These are phyloP conservation scores for Epichloe sylvatica DNA, from an alignment of 2,329 filamentous ascomycete genomes.

Conservation along the genomic window DNA sequence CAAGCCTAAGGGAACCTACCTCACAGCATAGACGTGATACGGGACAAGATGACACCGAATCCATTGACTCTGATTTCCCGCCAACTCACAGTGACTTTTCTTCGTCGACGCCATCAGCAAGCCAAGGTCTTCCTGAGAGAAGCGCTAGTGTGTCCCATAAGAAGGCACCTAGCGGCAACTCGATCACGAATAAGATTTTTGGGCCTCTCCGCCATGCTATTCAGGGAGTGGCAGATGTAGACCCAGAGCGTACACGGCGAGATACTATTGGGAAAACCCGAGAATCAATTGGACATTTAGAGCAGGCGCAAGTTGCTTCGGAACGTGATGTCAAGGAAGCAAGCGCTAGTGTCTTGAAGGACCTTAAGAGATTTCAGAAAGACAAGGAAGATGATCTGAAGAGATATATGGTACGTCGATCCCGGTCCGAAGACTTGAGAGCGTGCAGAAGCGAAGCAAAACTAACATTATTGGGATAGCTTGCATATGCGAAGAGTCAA, in stretches of 20 bases:
- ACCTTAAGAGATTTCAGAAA: slow-evolving; percentile 80
- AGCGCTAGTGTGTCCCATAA: slow-evolving; percentile 43
- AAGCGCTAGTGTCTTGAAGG: slow-evolving; percentile 72
- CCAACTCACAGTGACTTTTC: slow-evolving; percentile 63
- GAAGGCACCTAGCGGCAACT: slow-evolving; percentile 74
- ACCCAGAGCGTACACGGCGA: slow-evolving; percentile 80
- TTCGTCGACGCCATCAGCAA: slow-evolving; percentile 54
- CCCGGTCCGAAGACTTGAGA: not conserved
- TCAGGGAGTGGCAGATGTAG: slow-evolving; percentile 89
- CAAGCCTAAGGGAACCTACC: slow-evolving; percentile 38
- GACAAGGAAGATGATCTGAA: slow-evolving; percentile 93
- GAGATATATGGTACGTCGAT: slow-evolving; percentile 74
- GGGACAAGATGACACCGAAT: slow-evolving; percentile 64
- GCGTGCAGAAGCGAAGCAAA: not conserved
- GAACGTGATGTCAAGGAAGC: slow-evolving; percentile 90
- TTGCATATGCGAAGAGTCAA: slow-evolving; percentile 84
- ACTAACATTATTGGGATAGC: slow-evolving; percentile 33
- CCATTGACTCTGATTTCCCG: slow-evolving; percentile 92
- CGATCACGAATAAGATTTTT: slow-evolving; percentile 87
- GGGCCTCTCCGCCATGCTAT: slow-evolving; percentile 90
- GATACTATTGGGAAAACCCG: slow-evolving; percentile 93
- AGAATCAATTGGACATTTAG: slow-evolving; percentile 72
- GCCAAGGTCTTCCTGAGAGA: slow-evolving; percentile 53
- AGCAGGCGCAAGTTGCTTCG: slow-evolving; percentile 78
- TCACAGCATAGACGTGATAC: slow-evolving; percentile 39